These are phyloP conservation scores for Sordariomycetes sp. DNA, from an alignment of 2,329 filamentous ascomycete species.

Conservation along the genomic window DNA sequence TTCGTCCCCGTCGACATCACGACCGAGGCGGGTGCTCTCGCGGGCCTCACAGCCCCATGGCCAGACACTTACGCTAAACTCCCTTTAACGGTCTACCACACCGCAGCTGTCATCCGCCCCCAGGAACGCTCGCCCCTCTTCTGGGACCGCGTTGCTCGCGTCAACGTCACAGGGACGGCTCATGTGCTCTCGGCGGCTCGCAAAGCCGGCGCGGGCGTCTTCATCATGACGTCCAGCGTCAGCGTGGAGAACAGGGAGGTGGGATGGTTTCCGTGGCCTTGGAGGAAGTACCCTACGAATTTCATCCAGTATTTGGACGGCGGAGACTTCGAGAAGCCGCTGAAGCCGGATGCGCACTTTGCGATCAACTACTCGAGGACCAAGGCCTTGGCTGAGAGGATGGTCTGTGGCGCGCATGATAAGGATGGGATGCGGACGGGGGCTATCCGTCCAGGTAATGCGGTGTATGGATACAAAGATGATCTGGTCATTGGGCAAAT, in stretches of 20 bases:
- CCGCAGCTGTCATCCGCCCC: slow-evolving; percentile 42
- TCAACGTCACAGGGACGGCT: slow-evolving; percentile 41
- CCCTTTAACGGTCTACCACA: slow-evolving; percentile 49
- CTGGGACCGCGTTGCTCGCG: slow-evolving; percentile 32
- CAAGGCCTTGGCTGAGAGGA: slow-evolving; percentile 41
- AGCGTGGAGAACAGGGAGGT: slow-evolving; percentile 31
- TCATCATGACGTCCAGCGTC: slow-evolving; percentile 42
- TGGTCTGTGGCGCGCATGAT: slow-evolving; percentile 34
- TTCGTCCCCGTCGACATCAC: slow-evolving; percentile 42
- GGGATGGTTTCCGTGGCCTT: slow-evolving; percentile 11
- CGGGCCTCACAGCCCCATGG: slow-evolving; percentile 40
- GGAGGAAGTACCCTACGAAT: slow-evolving; percentile 25
- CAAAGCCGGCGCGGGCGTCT: slow-evolving; percentile 33
- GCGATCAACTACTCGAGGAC: slow-evolving; percentile 40
- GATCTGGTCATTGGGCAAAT: slow-evolving; percentile 31
- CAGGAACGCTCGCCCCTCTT: slow-evolving; percentile 34
- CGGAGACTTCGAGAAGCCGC: slow-evolving; percentile 28
- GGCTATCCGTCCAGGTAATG: slow-evolving; percentile 42
- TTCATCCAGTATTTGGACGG: slow-evolving; percentile 36
- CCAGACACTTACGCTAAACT: slow-evolving; percentile 24
- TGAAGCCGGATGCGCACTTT: slow-evolving; percentile 30
- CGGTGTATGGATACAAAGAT: slow-evolving; percentile 38
- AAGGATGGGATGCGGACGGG: slow-evolving; percentile 34
- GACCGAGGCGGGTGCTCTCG: slow-evolving; percentile 28
- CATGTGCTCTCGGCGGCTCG: slow-evolving; percentile 39